A percentile compares a stretch with the other conserved stretches of the same genome.
Conservation (phyloP, 1,284 basidiomycete species). For the Pyrrhoderma noxium region DNA sequence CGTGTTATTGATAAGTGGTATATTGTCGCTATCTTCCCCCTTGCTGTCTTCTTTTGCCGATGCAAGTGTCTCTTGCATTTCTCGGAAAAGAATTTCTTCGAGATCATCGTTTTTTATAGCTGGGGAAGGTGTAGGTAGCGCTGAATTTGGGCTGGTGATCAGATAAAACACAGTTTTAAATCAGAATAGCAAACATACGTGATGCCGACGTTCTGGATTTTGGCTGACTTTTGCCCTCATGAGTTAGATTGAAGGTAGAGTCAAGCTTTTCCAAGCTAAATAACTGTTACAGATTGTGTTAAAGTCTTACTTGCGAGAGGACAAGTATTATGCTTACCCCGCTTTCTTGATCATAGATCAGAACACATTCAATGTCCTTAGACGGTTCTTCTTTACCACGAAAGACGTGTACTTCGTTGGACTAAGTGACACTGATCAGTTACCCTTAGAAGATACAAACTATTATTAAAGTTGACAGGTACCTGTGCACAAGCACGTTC, state of each 20-base stretch:
- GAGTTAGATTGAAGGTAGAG: slow-evolving; percentile 46
- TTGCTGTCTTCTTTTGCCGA: too few relatives aligned
- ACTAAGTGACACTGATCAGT: too few relatives aligned
- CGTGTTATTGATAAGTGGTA: too few relatives aligned
- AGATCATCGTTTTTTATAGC: slow-evolving; percentile 13
- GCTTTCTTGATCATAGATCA: slow-evolving; percentile 68
- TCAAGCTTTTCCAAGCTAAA: slow-evolving; percentile 72
- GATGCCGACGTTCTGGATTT: slow-evolving; percentile 33
- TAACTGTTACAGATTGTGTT: slow-evolving; percentile 33
- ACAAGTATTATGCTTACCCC: slow-evolving; percentile 38
- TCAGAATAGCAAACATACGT: slow-evolving; percentile 30
- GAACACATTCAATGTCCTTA: slow-evolving; percentile 64
- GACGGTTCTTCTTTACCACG: slow-evolving; percentile 47
- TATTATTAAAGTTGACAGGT: slow-evolving; percentile 15
- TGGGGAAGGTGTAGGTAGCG: slow-evolving; percentile 16
- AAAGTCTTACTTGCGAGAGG: slow-evolving; percentile 1
- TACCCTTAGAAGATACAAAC: too few relatives aligned
- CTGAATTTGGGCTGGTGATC: neutral
- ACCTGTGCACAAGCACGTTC: slow-evolving; percentile 62
- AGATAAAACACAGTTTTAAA: slow-evolving; percentile 1
- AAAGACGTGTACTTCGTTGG: slow-evolving; percentile 52
- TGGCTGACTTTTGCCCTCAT: slow-evolving; percentile 38
- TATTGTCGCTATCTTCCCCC: too few relatives aligned
- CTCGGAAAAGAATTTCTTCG: slow-evolving; percentile 7
- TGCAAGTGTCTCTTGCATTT: slow-evolving; percentile 7